Base-by-base conservation (phyloP, 78 protist species). In the Dictyostelium firmibasis region DNA sequence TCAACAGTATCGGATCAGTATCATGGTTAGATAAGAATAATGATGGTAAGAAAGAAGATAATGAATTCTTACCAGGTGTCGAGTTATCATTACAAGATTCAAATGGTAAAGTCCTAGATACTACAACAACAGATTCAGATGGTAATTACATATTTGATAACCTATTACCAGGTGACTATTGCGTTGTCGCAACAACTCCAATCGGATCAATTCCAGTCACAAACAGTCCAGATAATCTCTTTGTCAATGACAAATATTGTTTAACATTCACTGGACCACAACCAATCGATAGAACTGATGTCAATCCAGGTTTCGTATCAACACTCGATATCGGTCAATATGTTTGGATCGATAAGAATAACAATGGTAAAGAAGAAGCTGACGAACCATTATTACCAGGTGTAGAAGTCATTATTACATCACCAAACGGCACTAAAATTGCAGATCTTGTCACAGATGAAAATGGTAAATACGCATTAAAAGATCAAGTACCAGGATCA, bases 261-360 rank as follows among this genome's bases (percentile, higher is more conserved):
- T n/a, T 78, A 6, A 27, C 33, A 18, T 47, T 78, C 33, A 13
- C 23, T 27, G 62, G 70, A 25, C 4, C 84, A 27, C 35, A 72
- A 33, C 84, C 84, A 47, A n/a, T 23, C 4, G 36, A 16, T 6
- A 29, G 57, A 72, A 33, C 23, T 29, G 60, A 23, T 33, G 41
- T 31, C 1, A 78, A 85, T 85, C 83, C 91, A 38, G 91, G 91
- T 85, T 53, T 85, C 43, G 57, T 43, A 5, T 4, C 13, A 75
- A 35, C 27, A 47, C 67, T 74, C 2, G 81, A 43, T 11, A 47
- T 72, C 27, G 89, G 83, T 31, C 41, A 25, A 84, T 75, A 50
- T 35, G 83, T 47, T 29, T 72, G 81, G 83, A 69, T 43, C 25
- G 81, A 75, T 84, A 53, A 43, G 41, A 74, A 50, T 31, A 76